Percentiles rank a stretch among this genome's conserved stretches.
phyloP scores from a whole-genome alignment of 148 eudicot species.

The Silene uniflora region DNA sequence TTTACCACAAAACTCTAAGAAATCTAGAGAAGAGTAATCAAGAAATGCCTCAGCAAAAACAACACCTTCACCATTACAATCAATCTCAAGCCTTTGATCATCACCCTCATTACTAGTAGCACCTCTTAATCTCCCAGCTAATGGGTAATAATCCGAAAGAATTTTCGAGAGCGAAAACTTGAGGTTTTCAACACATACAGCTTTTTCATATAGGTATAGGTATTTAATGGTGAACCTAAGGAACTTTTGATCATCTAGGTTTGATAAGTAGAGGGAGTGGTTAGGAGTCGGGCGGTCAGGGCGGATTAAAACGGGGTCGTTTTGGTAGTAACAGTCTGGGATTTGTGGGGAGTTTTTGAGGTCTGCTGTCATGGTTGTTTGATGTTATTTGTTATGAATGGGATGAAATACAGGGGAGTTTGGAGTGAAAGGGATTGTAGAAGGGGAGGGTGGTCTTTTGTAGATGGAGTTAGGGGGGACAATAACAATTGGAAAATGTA shows the following conservation, averaged over 20 bases:
- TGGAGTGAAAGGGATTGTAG: not conserved
- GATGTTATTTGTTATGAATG: not conserved
- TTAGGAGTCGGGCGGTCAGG: conserved; percentile 68
- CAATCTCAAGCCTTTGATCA: conserved; percentile 64
- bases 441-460: conserved; percentile 21
- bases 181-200: conserved; percentile 31
- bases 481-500: not conserved
- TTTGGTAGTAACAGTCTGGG: conserved; percentile 55
- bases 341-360: conserved; percentile 37
- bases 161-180: conserved; percentile 54
- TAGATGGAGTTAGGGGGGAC: conserved; percentile 11
- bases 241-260: conserved; percentile 80
- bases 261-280: conserved; percentile 66
- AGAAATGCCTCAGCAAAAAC: conserved; percentile 69
- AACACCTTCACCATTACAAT: conserved; percentile 90
- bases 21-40: conserved; percentile 54
- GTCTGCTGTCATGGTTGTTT: conserved; percentile 23
- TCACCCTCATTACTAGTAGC: conserved; percentile 6
- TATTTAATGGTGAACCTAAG: conserved; percentile 84
- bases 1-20: conserved; percentile 41
- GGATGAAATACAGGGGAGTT: conserved; percentile 5
- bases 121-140: conserved; percentile 68
- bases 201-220: conserved; percentile 51
- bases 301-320: conserved; percentile 43
- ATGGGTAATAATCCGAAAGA: conserved; percentile 79